Percentiles rank a stretch among this genome's conserved stretches.
Evolutionary conservation across 257 asterid species (phyloP).

Genomic region (Eucommia ulmoides): DNA sequence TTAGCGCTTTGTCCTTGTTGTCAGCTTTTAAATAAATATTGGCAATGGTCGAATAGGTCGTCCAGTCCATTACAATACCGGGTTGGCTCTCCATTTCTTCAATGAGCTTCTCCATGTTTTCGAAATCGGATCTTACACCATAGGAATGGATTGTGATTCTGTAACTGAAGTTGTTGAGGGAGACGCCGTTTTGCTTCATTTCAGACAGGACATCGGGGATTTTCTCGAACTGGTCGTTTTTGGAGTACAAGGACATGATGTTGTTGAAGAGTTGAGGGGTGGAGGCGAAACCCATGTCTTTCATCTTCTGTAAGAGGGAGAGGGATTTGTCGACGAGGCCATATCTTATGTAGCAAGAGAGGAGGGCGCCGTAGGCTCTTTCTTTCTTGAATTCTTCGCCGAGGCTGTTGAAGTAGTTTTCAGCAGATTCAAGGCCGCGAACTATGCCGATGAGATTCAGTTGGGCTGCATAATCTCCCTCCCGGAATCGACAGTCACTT

Average conservation of each 20-base stretch:
- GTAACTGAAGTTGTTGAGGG: conserved; percentile 47
- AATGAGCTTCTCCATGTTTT: conserved; percentile 41
- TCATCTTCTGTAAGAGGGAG: conserved; percentile 39
- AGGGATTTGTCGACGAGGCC: conserved; percentile 30
- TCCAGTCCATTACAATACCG: conserved; percentile 33
- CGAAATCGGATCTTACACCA: conserved; percentile 37
- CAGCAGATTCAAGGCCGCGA: conserved; percentile 40
- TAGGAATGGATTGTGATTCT: conserved; percentile 36
- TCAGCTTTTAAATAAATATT: conserved; percentile 28
- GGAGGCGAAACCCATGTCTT: conserved; percentile 31
- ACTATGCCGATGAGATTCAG: conserved; percentile 51
- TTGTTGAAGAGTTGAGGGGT: conserved; percentile 41
- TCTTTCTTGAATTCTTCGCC: conserved; percentile 25
- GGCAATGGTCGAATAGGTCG: conserved; percentile 37
- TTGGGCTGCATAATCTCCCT: conserved; percentile 49
- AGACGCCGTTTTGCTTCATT: conserved; percentile 36
- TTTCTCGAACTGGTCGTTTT: conserved; percentile 31
- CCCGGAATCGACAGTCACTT: conserved; percentile 17
- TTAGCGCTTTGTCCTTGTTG: conserved; percentile 29
- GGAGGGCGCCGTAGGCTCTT: conserved; percentile 48
- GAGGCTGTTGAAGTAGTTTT: conserved; percentile 28
- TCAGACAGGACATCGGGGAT: conserved; percentile 31
- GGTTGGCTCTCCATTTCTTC: conserved; percentile 33
- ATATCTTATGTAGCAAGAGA: conserved; percentile 40
- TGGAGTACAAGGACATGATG: conserved; percentile 50